Evolutionary conservation across 176 grass and related monocot species (phyloP), one percentile per base, ranked within the genome.

Genomic region (Raddia distichophylla): DNA sequence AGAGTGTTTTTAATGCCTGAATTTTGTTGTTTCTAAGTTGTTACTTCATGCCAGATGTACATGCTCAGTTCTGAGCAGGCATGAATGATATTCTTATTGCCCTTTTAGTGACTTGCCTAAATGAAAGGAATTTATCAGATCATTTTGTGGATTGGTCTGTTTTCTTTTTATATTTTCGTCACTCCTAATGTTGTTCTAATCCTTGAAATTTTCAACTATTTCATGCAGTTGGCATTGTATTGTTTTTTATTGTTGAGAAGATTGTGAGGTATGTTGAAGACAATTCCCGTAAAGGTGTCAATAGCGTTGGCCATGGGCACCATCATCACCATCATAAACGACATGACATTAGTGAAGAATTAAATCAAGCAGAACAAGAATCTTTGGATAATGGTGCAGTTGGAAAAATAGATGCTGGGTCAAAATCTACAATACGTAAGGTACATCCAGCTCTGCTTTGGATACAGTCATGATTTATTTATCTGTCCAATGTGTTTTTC

Each of bases 211-310:
- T 46, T 40, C 18, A 54, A 80, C 20, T 60, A 53, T 67, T 86
- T 55, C 68, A 33, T 90, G 92, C 84, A 98, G 96, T 91, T 93
- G 96, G 96, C 9, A 95, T 98, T 86, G 88, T 98, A 81, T 57
- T 98, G 18, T 98, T 98, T 87, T 93, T 98, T 78, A 49, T 98
- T 64, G 96, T 98, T 44, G 95, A 98, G 84, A 98, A 98, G 77
- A 90, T 99, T 67, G 93, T 99, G 53, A 93, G 96, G 81, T 99
- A 95, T 88, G 91, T 99, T 60, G 91, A 99, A 86, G 89, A 87
- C 54, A 89, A 93, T 87, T 93, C 91, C 80, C 72, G 62, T 60
- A 84, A 82, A 47, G 80, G 86, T 44, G 51, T 47, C 72, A 57
- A 76, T 54, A 67, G 67, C 52, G 53, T 89, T n/a, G 83, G 80